A percentile compares a stretch with the other conserved stretches of the same genome.
phyloP scores from a whole-genome alignment of 495 filamentous ascomycete genomes.

The Daldinia caldariorum region DNA sequence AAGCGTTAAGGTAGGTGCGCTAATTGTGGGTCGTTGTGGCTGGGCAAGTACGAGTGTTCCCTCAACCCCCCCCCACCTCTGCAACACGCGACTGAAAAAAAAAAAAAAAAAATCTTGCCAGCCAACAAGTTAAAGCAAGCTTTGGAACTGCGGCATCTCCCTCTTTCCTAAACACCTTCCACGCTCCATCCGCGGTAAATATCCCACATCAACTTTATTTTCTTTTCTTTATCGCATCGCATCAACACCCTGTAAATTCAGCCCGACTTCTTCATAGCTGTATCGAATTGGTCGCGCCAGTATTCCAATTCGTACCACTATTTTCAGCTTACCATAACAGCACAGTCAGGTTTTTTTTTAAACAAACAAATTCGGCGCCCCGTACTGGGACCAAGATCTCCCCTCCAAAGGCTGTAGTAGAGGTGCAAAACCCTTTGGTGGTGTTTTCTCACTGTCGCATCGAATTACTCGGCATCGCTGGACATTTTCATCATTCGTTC shows the following conservation, averaged over 20 bases:
- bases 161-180: constrained; percentile 12
- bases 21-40: constrained; percentile 14
- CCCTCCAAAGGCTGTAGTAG: constrained; percentile 28
- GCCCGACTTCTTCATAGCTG: constrained; percentile 20
- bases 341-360: constrained; percentile 6
- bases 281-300: constrained; percentile 22
- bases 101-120: constrained; percentile 33
- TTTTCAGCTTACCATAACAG: constrained; percentile 20
- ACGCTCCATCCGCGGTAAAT: constrained; percentile 18
- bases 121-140: constrained; percentile 27
- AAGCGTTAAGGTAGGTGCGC: neutral
- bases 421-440: constrained; percentile 29
- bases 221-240: constrained; percentile 3
- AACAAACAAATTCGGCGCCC: constrained; percentile 16
- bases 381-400: constrained; percentile 23
- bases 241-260: constrained; percentile 24
- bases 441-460: constrained; percentile 29
- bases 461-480: constrained; percentile 23
- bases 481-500: constrained; percentile 21
- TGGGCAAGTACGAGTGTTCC: constrained; percentile 22
- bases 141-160: constrained; percentile 28
- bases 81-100: constrained; percentile 43
- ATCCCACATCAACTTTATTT: constrained; percentile 22
- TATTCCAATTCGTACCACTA: neutral
- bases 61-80: constrained; percentile 39